These are phyloP conservation scores for Leccinum griseonigrum DNA, from an alignment of 1,284 basidiomycete species.

Conservation along the genomic window DNA sequence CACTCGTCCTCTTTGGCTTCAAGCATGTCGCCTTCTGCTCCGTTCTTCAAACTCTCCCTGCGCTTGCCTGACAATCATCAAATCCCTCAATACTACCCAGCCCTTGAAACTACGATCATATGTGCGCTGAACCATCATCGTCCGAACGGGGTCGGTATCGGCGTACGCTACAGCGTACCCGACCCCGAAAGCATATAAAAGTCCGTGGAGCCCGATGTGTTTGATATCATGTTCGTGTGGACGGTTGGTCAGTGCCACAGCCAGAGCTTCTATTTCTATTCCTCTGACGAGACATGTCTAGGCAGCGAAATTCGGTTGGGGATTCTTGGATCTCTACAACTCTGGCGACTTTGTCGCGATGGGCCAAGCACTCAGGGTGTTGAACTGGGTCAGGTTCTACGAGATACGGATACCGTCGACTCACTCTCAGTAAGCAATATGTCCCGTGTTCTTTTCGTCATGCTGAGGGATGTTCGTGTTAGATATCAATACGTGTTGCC, in stretches of 20 bases:
- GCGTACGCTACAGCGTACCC: conserved; percentile 44
- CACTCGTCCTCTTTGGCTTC: no score
- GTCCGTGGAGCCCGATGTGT: conserved; percentile 66
- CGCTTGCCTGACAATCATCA: no score
- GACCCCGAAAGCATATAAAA: conserved; percentile 66
- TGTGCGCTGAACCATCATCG: conserved; percentile 47
- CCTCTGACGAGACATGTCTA: conserved; percentile 31
- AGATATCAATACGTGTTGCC: conserved; percentile 81
- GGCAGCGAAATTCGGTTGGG: conserved; percentile 95
- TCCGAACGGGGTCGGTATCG: conserved; percentile 42
- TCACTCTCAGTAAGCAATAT: conserved; percentile 71
- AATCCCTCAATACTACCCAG: no score
- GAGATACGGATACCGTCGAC: conserved; percentile 94
- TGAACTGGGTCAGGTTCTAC: conserved; percentile 89
- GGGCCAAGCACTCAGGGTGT: conserved; percentile 91
- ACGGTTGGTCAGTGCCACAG: conserved; percentile 37
- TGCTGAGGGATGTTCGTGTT: conserved; percentile 4
- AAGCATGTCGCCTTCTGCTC: no score
- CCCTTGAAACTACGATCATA: conserved; percentile 64
- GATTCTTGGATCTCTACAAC: conserved; percentile 91
- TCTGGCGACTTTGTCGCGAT: conserved; percentile 86
- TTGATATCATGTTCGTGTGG: conserved; percentile 54
- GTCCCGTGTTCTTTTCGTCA: not conserved
- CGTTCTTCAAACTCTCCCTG: no score
- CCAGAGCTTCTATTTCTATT: not conserved